Percentiles rank a stretch among this genome's conserved stretches.
These are phyloP conservation scores for Apiospora kogelbergensis DNA, from an alignment of 2,329 filamentous ascomycete genomes.

Conservation along the genomic window DNA sequence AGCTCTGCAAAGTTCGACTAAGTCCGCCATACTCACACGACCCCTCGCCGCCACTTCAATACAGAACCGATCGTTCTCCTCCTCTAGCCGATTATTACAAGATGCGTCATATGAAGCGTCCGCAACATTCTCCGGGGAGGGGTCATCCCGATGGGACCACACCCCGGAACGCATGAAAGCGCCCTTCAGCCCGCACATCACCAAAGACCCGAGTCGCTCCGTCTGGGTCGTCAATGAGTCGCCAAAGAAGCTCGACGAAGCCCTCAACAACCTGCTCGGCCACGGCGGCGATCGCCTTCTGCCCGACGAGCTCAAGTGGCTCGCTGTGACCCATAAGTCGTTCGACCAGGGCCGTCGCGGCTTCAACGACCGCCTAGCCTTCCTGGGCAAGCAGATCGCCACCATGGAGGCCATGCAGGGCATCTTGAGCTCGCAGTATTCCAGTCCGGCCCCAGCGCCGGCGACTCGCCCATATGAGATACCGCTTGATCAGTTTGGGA, in stretches of 20 bases:
- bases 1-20: slow-evolving; percentile 20
- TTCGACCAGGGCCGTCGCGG: slow-evolving; percentile 94
- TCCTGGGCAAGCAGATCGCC: slow-evolving; percentile 52
- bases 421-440: slow-evolving; percentile 3
- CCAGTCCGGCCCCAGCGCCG: too few relatives aligned
- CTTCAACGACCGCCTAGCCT: slow-evolving; percentile 92
- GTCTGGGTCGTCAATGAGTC: slow-evolving; percentile 73
- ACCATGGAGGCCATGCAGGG: slow-evolving; percentile 39
- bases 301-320: slow-evolving; percentile 91
- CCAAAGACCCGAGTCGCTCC: slow-evolving; percentile 52
- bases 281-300: slow-evolving; percentile 70
- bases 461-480: too few relatives aligned
- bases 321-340: slow-evolving; percentile 96
- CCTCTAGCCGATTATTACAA: slow-evolving; percentile 21
- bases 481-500: too few relatives aligned
- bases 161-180: slow-evolving; percentile 71
- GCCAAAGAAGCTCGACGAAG: slow-evolving; percentile 70
- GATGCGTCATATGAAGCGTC: neutral
- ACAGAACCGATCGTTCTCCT: slow-evolving; percentile 21
- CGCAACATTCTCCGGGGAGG: slow-evolving; percentile 13
- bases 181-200: slow-evolving; percentile 61
- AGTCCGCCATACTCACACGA: neutral
- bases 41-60: slow-evolving; percentile 8
- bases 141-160: slow-evolving; percentile 65
- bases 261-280: slow-evolving; percentile 77